Percentiles rank a stretch among this genome's conserved stretches.
phyloP scores from a whole-genome alignment of 2,329 filamentous ascomycete genomes.

The Calonectria pteridis region DNA sequence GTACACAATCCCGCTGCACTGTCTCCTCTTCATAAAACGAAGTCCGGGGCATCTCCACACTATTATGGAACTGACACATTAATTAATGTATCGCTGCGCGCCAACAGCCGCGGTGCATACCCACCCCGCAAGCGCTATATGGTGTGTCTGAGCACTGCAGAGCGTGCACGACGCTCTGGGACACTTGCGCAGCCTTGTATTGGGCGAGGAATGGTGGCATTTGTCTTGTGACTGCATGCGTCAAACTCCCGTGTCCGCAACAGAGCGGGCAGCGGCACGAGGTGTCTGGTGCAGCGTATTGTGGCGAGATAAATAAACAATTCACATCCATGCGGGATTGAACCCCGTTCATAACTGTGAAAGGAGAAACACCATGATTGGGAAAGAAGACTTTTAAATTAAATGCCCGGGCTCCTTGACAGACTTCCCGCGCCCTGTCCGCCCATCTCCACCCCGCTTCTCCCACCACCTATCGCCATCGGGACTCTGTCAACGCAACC shows the following conservation, averaged over 20 bases:
- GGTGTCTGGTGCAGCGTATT: too few relatives aligned
- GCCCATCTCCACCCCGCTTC: constrained; percentile 3
- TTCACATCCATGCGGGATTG: neutral
- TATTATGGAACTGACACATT: neutral
- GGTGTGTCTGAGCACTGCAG: neutral
- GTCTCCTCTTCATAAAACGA: neutral
- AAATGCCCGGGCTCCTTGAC: constrained; percentile 4
- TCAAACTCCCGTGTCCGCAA: neutral
- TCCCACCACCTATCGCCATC: neutral
- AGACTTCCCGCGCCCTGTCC: constrained; percentile 18
- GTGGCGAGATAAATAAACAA: too few relatives aligned
- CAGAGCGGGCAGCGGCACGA: neutral
- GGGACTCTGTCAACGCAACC: constrained; percentile 2
- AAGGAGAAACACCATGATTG: neutral
- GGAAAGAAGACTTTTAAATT: neutral
- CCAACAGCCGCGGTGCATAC: neutral
- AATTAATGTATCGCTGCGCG: neutral
- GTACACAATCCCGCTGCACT: neutral
- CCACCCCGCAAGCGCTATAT: neutral
- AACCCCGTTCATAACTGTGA: neutral
- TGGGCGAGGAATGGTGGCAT: constrained; percentile 3
- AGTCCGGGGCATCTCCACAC: neutral
- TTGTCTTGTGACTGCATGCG: neutral
- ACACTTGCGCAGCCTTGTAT: neutral
- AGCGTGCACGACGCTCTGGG: neutral